Evolutionary conservation across 495 filamentous ascomycete species (phyloP).

Genomic region (Penicillium riverlandense): DNA sequence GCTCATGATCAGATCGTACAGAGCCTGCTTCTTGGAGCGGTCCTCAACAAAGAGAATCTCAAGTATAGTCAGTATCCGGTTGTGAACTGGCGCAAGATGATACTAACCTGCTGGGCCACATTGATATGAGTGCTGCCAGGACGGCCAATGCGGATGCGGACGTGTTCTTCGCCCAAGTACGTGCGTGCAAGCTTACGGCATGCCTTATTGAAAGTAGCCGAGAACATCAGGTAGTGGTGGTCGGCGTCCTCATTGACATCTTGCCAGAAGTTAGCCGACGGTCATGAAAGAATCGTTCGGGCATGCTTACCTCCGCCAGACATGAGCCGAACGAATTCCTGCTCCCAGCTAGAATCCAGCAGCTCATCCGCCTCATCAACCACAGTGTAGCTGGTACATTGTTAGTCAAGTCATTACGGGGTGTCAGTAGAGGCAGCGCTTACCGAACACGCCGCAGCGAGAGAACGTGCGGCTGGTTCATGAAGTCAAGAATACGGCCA

Average conservation of each 20-base stretch:
- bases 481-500: slow-evolving; percentile 78
- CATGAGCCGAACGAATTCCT: slow-evolving; percentile 63
- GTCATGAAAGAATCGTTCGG: too few species aligned
- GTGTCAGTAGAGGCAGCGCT: slow-evolving; percentile 1
- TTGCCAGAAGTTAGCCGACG: slow-evolving; percentile 11
- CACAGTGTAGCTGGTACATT: slow-evolving; percentile 56
- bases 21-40: slow-evolving; percentile 55
- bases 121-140: slow-evolving; percentile 71
- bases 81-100: not conserved
- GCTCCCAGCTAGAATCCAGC: slow-evolving; percentile 67
- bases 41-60: slow-evolving; percentile 57
- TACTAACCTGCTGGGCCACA: slow-evolving; percentile 58
- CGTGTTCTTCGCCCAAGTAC: slow-evolving; percentile 62
- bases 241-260: slow-evolving; percentile 73
- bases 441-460: slow-evolving; percentile 72
- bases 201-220: slow-evolving; percentile 78
- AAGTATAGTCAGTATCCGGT: not conserved
- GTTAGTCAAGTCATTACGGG: not conserved
- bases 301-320: slow-evolving; percentile 59
- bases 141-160: slow-evolving; percentile 79
- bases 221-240: slow-evolving; percentile 85
- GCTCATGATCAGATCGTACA: slow-evolving; percentile 65
- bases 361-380: slow-evolving; percentile 96
- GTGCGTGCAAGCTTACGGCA: slow-evolving; percentile 68
- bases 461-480: slow-evolving; percentile 58